These are phyloP conservation scores for Pseudozyma flocculosa DNA, from an alignment of 1,284 basidiomycete genomes.

Conservation along the genomic window DNA sequence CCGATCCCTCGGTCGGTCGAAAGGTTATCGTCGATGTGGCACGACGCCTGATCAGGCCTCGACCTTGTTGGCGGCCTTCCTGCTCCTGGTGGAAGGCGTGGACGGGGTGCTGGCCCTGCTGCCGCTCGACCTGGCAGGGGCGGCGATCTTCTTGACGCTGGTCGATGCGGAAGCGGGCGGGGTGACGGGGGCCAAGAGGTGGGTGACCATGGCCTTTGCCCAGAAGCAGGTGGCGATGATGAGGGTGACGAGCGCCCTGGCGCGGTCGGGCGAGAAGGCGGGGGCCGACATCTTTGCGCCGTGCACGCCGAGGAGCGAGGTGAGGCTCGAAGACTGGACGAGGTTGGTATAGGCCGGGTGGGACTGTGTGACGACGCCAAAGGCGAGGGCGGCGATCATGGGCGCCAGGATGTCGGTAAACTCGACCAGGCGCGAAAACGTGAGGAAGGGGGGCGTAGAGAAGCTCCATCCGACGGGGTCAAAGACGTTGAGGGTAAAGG, in stretches of 20 bases:
- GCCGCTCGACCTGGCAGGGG: constrained; percentile 1
- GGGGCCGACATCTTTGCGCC: constrained; percentile 18
- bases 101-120: neutral
- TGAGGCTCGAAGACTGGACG: constrained; percentile 11
- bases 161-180: neutral
- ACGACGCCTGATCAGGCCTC: no score
- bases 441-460: constrained; percentile 36
- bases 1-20: no score
- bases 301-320: no score
- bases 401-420: constrained; percentile 41
- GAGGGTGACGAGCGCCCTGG: constrained; percentile 32
- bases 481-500: constrained; percentile 43
- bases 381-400: constrained; percentile 27
- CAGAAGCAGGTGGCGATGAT: constrained; percentile 41
- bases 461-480: constrained; percentile 43
- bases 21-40: no score
- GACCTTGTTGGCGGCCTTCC: no score
- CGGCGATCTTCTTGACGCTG: neutral
- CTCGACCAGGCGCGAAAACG: constrained; percentile 24
- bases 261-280: neutral
- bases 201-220: constrained; percentile 26
- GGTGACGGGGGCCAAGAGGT: constrained; percentile 12
- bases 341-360: constrained; percentile 17
- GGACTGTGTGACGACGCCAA: constrained; percentile 26
- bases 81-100: no score